Evolutionary conservation across 106 monocot species (phyloP).

Genomic region (Gastrodia elata): DNA sequence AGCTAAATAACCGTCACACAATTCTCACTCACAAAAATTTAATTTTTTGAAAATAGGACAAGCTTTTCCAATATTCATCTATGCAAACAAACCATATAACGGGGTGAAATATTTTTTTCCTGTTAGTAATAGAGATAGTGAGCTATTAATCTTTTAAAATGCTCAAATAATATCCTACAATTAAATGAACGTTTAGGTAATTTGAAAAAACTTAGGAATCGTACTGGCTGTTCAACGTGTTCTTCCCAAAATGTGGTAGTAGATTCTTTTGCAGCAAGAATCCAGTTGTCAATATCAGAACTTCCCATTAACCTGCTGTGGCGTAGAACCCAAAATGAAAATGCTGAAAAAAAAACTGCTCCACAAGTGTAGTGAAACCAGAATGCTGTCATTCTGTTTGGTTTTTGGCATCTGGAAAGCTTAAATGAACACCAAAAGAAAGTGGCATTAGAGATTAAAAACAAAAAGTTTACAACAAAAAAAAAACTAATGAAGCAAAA

Average conservation of each 20-base stretch:
- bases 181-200: neutral
- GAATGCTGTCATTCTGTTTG: slow-evolving; percentile 57
- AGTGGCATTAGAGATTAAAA: slow-evolving; percentile 5
- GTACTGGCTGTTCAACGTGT: slow-evolving; percentile 85
- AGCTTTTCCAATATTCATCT: neutral
- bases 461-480: neutral
- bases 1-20: neutral
- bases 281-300: slow-evolving; percentile 95
- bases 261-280: slow-evolving; percentile 85
- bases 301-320: slow-evolving; percentile 97
- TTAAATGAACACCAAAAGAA: slow-evolving; percentile 21
- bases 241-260: slow-evolving; percentile 64
- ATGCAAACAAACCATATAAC: neutral
- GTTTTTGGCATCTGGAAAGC: slow-evolving; percentile 74
- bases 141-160: neutral
- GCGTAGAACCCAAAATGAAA: slow-evolving; percentile 78
- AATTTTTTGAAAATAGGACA: neutral
- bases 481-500: neutral
- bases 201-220: slow-evolving; percentile 3
- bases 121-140: neutral
- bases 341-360: slow-evolving; percentile 74
- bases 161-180: neutral
- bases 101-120: neutral
- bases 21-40: neutral
- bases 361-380: slow-evolving; percentile 86